These are phyloP conservation scores for Cymbopogon citratus DNA, from an alignment of 176 grass and related monocot species.

Conservation along the genomic window DNA sequence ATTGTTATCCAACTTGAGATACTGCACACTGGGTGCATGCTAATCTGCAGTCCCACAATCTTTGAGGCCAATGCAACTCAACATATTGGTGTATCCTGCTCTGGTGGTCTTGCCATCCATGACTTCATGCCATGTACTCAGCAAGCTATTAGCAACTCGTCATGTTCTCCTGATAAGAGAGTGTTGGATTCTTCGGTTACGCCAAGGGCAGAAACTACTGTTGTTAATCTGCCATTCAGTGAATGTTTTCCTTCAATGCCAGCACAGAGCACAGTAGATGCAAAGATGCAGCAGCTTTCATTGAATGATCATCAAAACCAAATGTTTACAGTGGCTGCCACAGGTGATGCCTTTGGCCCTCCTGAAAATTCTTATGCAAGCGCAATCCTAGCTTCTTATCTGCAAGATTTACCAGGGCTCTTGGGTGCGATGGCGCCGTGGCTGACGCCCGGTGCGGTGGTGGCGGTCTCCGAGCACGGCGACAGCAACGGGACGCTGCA, in stretches of 20 bases:
- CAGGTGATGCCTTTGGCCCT: conserved; percentile 28
- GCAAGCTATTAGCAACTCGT: not conserved
- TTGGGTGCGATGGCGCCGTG: not conserved
- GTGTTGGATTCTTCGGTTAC: not conserved
- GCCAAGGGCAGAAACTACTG: not conserved
- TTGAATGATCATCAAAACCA: conserved; percentile 42
- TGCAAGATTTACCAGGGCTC: not conserved
- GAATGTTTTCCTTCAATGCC: too few relatives aligned
- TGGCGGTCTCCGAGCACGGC: conserved; percentile 32
- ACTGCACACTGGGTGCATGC: conserved; percentile 27
- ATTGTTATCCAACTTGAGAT: conserved; percentile 59
- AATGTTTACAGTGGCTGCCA: conserved; percentile 33
- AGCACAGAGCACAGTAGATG: not conserved
- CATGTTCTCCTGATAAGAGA: not conserved
- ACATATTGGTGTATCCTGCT: not conserved
- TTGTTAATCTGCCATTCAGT: not conserved
- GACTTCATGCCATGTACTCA: not conserved
- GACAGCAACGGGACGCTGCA: conserved; percentile 36
- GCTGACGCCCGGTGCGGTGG: conserved; percentile 50
- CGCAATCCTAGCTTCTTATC: conserved; percentile 4
- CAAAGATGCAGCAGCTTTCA: conserved; percentile 32
- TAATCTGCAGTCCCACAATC: conserved; percentile 43
- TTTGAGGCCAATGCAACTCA: conserved; percentile 26
- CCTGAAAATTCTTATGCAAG: conserved; percentile 39
- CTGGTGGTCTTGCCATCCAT: not conserved